Evolutionary conservation across 1,284 basidiomycete species (phyloP), one percentile per base, ranked within the genome.

Genomic region (Boletus semigastroideus): DNA sequence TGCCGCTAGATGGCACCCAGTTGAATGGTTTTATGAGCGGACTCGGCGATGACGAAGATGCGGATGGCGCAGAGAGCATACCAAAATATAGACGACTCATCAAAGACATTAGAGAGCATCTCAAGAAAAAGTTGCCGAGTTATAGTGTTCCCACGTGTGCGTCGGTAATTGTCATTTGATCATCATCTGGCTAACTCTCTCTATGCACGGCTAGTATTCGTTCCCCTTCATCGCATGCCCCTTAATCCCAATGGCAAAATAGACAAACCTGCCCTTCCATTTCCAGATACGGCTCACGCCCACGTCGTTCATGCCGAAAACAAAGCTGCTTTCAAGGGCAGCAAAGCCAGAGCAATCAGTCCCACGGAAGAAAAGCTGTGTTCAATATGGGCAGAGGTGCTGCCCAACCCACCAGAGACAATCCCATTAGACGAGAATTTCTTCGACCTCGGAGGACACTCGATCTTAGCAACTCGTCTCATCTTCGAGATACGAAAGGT

Each of bases 241-340:
- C 82, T 99, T 48, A 99, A 98, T 69, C 97, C 97, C 5, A 99
- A 99, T 69, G 97, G 97, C 57, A 99, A 99, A 75, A 90, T 99
- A 68, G 97, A 99, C 78, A 99, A 99, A 71, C 96, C 97, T 0
- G 92, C 94, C 0, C 82, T 99, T 46, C 97, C 97, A 14, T 99
- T 99, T 88, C 97, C 97, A 2, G 97, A 99, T 72, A 99, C 97
- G 2, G 92, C 88, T 3, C 86, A 93, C 51, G 82, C 82, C 4
- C 78, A 78, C 19, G 63, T 74, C 22, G 61, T 74, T 27, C 66
- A 75, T 14, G 55, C 65, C 9, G 66, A 71, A 61, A 73, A 57
- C 52, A 73, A 63, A 57, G 63, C 66, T 8, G 47, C 53, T 56
- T 61, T 59, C 12, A 55, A 64, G 17, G 61, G 59, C 22, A 56